Percentiles rank a stretch among this genome's conserved stretches.
Evolutionary conservation across 1,284 basidiomycete genomes (phyloP).

Genomic region (Inonotus obliquus): DNA sequence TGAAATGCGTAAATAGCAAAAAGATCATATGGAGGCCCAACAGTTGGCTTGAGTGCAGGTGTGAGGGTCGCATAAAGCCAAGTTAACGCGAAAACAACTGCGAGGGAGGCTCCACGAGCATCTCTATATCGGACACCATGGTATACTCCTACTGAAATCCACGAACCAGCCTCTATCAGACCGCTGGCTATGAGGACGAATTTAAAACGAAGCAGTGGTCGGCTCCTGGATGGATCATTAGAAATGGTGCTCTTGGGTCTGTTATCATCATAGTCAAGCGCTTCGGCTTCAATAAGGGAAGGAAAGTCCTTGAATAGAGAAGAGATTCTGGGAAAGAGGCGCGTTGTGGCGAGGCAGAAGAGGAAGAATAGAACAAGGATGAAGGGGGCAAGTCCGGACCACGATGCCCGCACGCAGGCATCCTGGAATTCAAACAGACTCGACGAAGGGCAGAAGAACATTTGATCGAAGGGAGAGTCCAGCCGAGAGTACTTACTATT

Average conservation of each 20-base stretch:
- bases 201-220: slow-evolving; percentile 49
- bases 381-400: slow-evolving; percentile 50
- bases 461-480: neutral
- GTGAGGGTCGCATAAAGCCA: slow-evolving; percentile 55
- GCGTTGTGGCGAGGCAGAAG: slow-evolving; percentile 34
- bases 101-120: slow-evolving; percentile 28
- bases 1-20: slow-evolving; percentile 45
- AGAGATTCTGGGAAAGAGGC: slow-evolving; percentile 25
- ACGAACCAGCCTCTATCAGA: slow-evolving; percentile 43
- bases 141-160: slow-evolving; percentile 47
- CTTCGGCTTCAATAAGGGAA: slow-evolving; percentile 57
- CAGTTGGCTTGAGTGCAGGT: slow-evolving; percentile 35
- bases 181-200: slow-evolving; percentile 46
- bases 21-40: slow-evolving; percentile 50
- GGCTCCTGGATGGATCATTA: neutral
- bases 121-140: slow-evolving; percentile 26
- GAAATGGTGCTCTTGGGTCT: slow-evolving; percentile 6
- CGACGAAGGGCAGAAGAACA: slow-evolving; percentile 1
- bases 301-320: slow-evolving; percentile 44
- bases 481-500: no score
- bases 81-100: slow-evolving; percentile 39
- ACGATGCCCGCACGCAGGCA: slow-evolving; percentile 51
- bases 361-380: slow-evolving; percentile 40
- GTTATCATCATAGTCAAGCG: slow-evolving; percentile 30
- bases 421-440: slow-evolving; percentile 41